Percentiles rank a stretch among this genome's conserved stretches.
These are phyloP conservation scores for Penicillium psychrosexuale DNA, from an alignment of 2,329 filamentous ascomycete genomes.

Conservation along the genomic window DNA sequence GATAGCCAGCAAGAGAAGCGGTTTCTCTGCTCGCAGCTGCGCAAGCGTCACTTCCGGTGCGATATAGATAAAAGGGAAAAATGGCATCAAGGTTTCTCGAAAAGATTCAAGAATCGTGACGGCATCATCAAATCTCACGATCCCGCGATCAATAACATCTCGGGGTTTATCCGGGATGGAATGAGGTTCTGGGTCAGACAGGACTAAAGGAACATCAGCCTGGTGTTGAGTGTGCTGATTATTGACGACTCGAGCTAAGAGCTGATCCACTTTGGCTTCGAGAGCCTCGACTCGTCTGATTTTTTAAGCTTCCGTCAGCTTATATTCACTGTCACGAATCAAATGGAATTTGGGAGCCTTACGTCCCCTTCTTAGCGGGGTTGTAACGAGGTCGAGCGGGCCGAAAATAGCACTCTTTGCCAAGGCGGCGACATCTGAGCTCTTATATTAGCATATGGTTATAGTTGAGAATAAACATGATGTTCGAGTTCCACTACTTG, in stretches of 20 bases:
- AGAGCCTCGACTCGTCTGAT: slow-evolving; percentile 1
- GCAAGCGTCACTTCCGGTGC: not conserved
- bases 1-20: slow-evolving; percentile 1
- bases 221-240: not conserved
- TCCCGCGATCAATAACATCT: slow-evolving; percentile 2
- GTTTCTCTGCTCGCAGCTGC: not conserved
- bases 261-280: slow-evolving; percentile 5
- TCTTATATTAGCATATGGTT: not conserved
- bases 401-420: slow-evolving; percentile 16
- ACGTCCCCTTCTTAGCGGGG: slow-evolving; percentile 9
- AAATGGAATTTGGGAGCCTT: slow-evolving; percentile 2
- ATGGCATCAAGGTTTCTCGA: slow-evolving; percentile 1
- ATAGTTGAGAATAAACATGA: not conserved
- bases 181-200: not conserved
- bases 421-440: slow-evolving; percentile 10
- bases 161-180: not conserved
- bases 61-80: slow-evolving; percentile 3
- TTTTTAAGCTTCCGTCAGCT: not conserved
- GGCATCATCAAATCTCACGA: not conserved
- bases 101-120: not conserved
- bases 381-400: slow-evolving; percentile 12
- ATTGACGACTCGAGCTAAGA: not conserved
- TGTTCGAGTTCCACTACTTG: not conserved
- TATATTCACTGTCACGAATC: not conserved
- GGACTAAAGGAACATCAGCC: not conserved